These are phyloP conservation scores for Sporothrix euskadiensis DNA, from an alignment of 2,329 filamentous ascomycete genomes.

Conservation along the genomic window DNA sequence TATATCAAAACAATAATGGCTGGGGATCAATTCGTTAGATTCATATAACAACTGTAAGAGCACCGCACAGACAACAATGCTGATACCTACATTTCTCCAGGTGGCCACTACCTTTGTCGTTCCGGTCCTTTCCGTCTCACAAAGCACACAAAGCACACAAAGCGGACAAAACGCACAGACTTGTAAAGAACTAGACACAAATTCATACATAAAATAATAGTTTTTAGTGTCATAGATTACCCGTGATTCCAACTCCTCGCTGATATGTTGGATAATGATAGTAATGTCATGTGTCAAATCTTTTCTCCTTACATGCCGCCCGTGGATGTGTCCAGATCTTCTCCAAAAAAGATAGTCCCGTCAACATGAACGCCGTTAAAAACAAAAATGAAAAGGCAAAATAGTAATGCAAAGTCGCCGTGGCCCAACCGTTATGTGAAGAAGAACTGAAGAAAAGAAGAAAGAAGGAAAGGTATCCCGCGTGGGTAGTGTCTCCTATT, in stretches of 20 bases:
- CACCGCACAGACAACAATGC: not conserved
- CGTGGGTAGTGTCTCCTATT: not conserved
- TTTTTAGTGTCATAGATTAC: not conserved
- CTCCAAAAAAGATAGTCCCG: not conserved
- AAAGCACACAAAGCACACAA: not conserved
- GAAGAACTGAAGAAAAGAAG: not conserved
- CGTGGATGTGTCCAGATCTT: not conserved
- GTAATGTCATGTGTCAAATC: not conserved
- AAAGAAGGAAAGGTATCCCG: not conserved
- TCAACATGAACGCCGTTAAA: not conserved
- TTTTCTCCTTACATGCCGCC: not conserved
- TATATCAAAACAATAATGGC: not conserved
- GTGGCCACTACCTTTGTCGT: not conserved
- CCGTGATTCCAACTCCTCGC: constrained; percentile 1
- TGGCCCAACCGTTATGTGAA: not conserved
- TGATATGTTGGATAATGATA: not conserved
- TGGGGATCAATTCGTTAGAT: not conserved
- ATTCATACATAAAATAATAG: no score
- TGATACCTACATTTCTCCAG: not conserved
- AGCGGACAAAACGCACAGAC: not conserved
- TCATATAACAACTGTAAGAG: not conserved
- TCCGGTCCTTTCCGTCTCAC: not conserved
- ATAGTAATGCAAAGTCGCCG: no score
- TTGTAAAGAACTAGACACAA: no score
- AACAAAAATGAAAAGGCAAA: no score